Evolutionary conservation across 495 filamentous ascomycete species (phyloP), one percentile per base, ranked within the genome.

Genomic region (Hyaloscypha bicolor): DNA sequence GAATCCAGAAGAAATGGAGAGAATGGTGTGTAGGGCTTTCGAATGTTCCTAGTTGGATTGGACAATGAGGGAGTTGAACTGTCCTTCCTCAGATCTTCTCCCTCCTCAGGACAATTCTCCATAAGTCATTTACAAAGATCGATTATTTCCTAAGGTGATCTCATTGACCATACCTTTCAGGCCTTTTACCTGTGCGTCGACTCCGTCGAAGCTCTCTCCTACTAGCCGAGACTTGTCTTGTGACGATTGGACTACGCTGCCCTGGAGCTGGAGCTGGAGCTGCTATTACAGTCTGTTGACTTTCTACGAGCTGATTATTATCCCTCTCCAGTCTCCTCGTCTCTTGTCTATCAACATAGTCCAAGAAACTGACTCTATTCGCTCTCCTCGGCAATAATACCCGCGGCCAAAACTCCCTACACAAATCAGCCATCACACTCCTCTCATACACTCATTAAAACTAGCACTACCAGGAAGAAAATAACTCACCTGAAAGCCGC

Each of bases 401-500:
- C 42, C 16, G 42, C 11, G 42, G 42, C 42, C 42, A 48, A 48
- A 48, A 48, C 42, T 48, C 42, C 16, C 42, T 48, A 48, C 35
- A 3, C 6, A 6, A 37, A 37, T 37, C 12, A 37, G 35, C 35
- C 6, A 6, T 37, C 12, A 1, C 35, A 8, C 35, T 6, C 35
- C 35, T 37, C 8, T 8, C 35, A 37, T 37, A 3, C 35, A 48
- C 16, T 48, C 1, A 14, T 12, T 3, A 37, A 12, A 8, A 37
- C 12, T 12, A 37, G 35, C 35, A 37, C 35, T 12, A 3, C 35
- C 3, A 37, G 8, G 12, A 37, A 37, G 35, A 37, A 6, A 37
- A 37, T 4, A 48, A 61, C 59, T 61, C 16, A 61, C 59, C 21
- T 31, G 48, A 61, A 61, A n/a, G 37, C 59, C 4, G 29, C 21